Evolutionary conservation across 179 eudicot species (phyloP), one percentile per base, ranked within the genome.

Genomic region (Heliamphora ciliata): DNA sequence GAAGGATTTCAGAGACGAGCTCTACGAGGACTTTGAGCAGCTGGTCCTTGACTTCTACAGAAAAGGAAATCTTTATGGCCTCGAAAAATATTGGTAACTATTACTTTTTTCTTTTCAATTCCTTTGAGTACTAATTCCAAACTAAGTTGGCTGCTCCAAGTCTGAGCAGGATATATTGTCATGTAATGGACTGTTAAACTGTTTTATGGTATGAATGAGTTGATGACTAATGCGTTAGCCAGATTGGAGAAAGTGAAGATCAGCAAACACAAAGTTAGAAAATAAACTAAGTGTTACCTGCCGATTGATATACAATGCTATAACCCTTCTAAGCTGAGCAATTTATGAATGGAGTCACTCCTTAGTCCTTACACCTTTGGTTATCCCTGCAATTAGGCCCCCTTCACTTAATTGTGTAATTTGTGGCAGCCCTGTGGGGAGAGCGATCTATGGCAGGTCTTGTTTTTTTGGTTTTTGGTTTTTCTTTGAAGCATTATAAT

Each of bases 61-160:
- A 80, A 91, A 87, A 83, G 98, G 96, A 74, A 91, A 92, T 87
- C 92, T 95, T 52, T 95, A 95, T 84, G 98, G 98, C 88, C 94
- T 95, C 69, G 98, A 95, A 82, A 95, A 95, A 83, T 95, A 95
- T 76, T 95, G 98, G 98, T 95, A 90, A 87, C 2, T 40, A 44
- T 17, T 74, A 47, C 9, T 46, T 8, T 40, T 11, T 70, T 50
- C 60, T 52, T 66, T 79, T 64, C 55, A 67, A 51, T 4, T 17
- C 48, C 4, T 67, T 79, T 4, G 14, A 17, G 18, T 78, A 31
- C 17, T 52, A 54, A 68, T 52, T 40, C 14, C 4, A 40, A 54
- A 10, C 5, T 50, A 48, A 78, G 55, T 48, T 47, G 15, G 80
- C 46, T 66, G 75, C 63, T 40, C 18, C 18, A 3, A 52, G 44